Evolutionary conservation across 1,284 basidiomycete species (phyloP).

Genomic region (Leccinum solheimii): DNA sequence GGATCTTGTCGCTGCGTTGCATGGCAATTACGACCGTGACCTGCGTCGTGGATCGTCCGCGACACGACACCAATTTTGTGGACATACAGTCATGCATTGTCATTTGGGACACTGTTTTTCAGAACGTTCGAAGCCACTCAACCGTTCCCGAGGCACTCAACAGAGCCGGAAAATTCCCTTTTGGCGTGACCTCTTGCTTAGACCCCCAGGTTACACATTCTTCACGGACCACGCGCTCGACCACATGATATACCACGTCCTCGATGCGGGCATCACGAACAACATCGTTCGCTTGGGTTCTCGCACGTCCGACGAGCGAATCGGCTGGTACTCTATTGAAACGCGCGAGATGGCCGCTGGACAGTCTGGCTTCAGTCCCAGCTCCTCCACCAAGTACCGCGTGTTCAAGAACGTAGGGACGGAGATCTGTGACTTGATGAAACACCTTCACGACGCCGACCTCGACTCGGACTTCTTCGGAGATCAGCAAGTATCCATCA

Average conservation of each 20-base stretch:
- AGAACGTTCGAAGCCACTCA: conserved; percentile 52
- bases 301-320: conserved; percentile 57
- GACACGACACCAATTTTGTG: conserved; percentile 66
- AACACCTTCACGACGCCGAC: conserved; percentile 39
- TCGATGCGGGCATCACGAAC: conserved; percentile 60
- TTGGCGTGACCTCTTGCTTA: conserved; percentile 48
- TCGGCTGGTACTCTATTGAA: conserved; percentile 59
- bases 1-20: conserved; percentile 40
- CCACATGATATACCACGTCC: conserved; percentile 60
- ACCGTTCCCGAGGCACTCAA: conserved; percentile 57
- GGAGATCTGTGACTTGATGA: conserved; percentile 49
- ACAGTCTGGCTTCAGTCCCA: conserved; percentile 42
- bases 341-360: conserved; percentile 48
- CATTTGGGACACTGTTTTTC: conserved; percentile 37
- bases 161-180: conserved; percentile 58
- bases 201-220: conserved; percentile 24
- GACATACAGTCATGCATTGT: conserved; percentile 38
- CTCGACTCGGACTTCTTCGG: conserved; percentile 38
- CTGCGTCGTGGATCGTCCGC: conserved; percentile 48
- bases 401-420: conserved; percentile 47
- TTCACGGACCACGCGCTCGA: conserved; percentile 77
- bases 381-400: conserved; percentile 36
- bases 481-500: conserved; percentile 45
- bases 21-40: conserved; percentile 48
- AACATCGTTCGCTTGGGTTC: conserved; percentile 66